Evolutionary conservation across 345 rosid genomes (phyloP).

Genomic region (Ceriops decandra): DNA sequence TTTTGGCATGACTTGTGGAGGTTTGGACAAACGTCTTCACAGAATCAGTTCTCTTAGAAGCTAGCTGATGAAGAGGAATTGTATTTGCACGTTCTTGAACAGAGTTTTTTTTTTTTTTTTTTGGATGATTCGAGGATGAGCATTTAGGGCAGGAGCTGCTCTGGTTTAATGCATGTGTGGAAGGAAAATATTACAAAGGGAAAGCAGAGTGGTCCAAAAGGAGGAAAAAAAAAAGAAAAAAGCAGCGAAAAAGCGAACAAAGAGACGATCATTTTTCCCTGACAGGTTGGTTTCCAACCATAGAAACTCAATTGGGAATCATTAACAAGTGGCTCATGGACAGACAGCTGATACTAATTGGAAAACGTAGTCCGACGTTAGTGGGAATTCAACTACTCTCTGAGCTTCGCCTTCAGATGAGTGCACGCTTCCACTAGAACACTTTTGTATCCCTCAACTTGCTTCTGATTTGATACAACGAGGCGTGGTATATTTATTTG

Average conservation of each 20-base stretch:
- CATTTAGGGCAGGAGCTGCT: no score
- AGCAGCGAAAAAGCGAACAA: no score
- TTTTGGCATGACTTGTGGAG: slow-evolving; percentile 37
- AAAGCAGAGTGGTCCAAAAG: no score
- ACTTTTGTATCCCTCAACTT: background rate
- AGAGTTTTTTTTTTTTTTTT: background rate
- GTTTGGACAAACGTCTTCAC: slow-evolving; percentile 73
- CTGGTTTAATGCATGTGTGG: no score
- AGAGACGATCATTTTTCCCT: no score
- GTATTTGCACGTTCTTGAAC: slow-evolving; percentile 14
- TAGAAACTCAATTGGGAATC: background rate
- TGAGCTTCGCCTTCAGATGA: background rate
- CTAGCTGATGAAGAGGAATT: background rate
- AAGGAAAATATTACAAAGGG: no score
- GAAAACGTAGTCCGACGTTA: background rate
- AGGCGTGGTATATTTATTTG: background rate
- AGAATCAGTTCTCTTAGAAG: slow-evolving; percentile 40
- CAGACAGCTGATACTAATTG: background rate
- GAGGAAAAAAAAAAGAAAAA: no score
- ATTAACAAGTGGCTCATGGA: background rate
- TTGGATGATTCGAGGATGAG: slow-evolving; percentile 10
- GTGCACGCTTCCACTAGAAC: slow-evolving; percentile 3
- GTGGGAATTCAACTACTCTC: slow-evolving; percentile 1
- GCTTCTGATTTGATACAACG: background rate
- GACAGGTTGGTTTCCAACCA: no score